Evolutionary conservation across 306 rosid genomes (phyloP), one percentile per base, ranked within the genome.

Genomic region (Castanea mollissima): DNA sequence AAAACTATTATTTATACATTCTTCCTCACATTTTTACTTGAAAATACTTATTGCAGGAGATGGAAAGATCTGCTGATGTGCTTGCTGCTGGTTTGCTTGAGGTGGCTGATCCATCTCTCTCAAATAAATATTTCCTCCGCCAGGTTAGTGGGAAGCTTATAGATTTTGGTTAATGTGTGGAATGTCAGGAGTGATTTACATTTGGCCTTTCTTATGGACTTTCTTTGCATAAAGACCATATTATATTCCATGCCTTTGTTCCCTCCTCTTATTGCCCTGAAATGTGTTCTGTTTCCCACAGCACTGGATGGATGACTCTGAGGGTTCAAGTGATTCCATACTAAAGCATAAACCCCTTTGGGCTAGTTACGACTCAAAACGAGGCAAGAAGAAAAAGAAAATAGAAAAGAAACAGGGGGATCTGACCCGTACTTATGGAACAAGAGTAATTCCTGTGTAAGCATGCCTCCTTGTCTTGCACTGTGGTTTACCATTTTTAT

Each of bases 61-160:
- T 93, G 99, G 98, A 95, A 87, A 96, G 87, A 71, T 91, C 99
- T 71, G 92, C 96, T 29, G 99, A 95, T 79, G 90, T 95, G 74
- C 98, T 95, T 79, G 95, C 99, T 85, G 96, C 98, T 74, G 99
- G 99, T 78, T 92, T 95, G 88, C 99, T 95, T 90, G 99, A 95
- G 87, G 82, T 93, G 87, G 92, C 99, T 76, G 96, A 95, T 79
- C 97, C 98, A 78, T 89, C 97, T 78, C 92, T 95, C 87, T 95
- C 99, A 56, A 90, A 84, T 82, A 91, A 88, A 90, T 93, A 85
- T 88, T 95, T 90, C 80, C 88, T 92, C 77, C 92, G 97, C 71
- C 98, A 89, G 92, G 92, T 89, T 59, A 46, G 86, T 80, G 32
- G 16, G 6, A 62, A 69, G 49, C 27, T 63, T 52, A 44, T 65